Evolutionary conservation across 352 stramenopile species (phyloP), one percentile per base, ranked within the genome.

Genomic region (Globisporangium paroecandrum): DNA sequence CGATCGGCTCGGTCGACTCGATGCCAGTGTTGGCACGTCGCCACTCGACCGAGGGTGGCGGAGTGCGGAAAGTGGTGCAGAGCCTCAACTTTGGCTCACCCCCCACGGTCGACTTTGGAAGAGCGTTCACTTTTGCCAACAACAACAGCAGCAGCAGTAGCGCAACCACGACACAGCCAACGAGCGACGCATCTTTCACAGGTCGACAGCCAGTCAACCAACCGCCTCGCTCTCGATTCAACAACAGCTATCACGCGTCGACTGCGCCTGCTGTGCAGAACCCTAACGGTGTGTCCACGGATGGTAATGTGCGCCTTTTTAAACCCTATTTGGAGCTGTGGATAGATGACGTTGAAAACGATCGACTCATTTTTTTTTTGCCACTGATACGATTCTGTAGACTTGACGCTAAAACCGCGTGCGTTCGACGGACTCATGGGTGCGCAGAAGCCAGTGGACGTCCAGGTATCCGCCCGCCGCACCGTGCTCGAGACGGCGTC

Each of bases 191-290:
- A 2, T 32, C 41, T 15, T 67, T 71, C 41, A 38, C 51, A 62
- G 59, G 66, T 71, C 81, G 77, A 49, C 69, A 73, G 53, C 64
- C 83, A 69, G 77, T 78, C n/a, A 77, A 71, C 27, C 69, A 77
- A 46, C 81, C 78, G 65, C 55, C 74, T 59, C 78, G 78, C 64
- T 84, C 78, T 32, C 73, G 76, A 34, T 82, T 89, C 54, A 84
- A 89, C 66, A 76, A 69, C 71, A 83, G 55, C 38, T 86, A 81
- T 60, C 75, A 72, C 56, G 72, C 69, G 13, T 71, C 75, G 57
- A 74, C 34, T 25, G 27, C 71, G 59, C 43, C 58, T 18, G 62
- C 77, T n/a, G 13, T 69, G 57, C 64, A 66, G 25, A 77, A 77
- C 22, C 55, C 65, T 20, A 29, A 25, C 58, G 66, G 58, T 63